Evolutionary conservation across 2,329 filamentous ascomycete genomes (phyloP), one percentile per base, ranked within the genome.

Genomic region (Zymoseptoria tritici): DNA sequence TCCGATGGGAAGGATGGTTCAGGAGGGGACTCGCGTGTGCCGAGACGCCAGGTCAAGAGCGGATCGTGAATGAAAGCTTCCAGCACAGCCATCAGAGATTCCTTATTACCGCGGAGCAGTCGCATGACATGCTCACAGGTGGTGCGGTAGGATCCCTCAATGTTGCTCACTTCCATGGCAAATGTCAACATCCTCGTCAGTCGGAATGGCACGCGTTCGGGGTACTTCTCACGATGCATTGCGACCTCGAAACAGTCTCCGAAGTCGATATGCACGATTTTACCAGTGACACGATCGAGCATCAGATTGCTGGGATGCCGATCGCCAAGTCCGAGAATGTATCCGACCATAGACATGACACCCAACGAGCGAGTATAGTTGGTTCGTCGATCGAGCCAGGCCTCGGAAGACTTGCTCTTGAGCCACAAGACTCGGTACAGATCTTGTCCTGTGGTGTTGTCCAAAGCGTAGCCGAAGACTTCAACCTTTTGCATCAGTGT

Each of bases 301-400:
- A 99, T 95, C 70, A 99, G 79, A 75, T 99, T 99, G 62, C 91
- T 97, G 46, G 95, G 95, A 77, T 99, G 94, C 54, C 95, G 87
- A 77, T 99, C 94, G 57, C 94, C 94, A 13, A 99, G 81, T 61
- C 94, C 95, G 21, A 99, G 85, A 65, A 99, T 97, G 75, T 99
- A 99, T 64, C 94, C 94, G n/a, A 97, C 94, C 91, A 99, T 99
- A n/a, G 91, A 97, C 94, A 99, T 99, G 70, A 99, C 94, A 68
- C 91, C 94, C 1, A 99, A 81, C 1, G 93, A 97, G 60, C 94
- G 88, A 19, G 94, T 99, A 77, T 99, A 99, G 73, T 96, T 99
- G n/a, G 95, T 99, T 57, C 94, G 88, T 51, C 94, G 85, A 75
- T 97, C 94, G 36, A 99, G 85, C 94, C 94, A 99, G 1, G 93